These are phyloP conservation scores for Trichoderma harzianum DNA, from an alignment of 2,329 filamentous ascomycete species.

Conservation along the genomic window DNA sequence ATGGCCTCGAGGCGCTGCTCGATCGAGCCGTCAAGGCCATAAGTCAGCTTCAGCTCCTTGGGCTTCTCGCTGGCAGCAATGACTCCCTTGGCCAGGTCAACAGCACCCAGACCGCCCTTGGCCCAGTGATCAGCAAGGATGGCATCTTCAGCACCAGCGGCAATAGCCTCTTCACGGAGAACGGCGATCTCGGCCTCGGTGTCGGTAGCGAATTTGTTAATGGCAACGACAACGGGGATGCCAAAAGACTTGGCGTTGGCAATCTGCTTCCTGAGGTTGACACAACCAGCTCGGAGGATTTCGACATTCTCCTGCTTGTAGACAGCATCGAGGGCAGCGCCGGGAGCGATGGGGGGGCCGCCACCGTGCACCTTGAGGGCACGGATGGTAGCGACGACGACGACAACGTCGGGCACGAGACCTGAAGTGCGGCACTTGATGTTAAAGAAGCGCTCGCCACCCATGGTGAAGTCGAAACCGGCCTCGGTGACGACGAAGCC, in stretches of 20 bases:
- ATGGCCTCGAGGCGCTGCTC: conserved; percentile 90
- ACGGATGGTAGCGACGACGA: conserved; percentile 92
- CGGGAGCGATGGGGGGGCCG: conserved; percentile 87
- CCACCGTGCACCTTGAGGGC: conserved; percentile 97
- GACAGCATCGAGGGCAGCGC: conserved; percentile 77
- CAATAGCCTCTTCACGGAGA: conserved; percentile 84
- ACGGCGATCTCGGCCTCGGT: conserved; percentile 88
- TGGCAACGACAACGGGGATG: conserved; percentile 90
- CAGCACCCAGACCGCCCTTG: conserved; percentile 83
- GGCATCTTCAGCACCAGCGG: conserved; percentile 89
- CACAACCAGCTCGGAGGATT: conserved; percentile 80
- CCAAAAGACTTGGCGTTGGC: conserved; percentile 85
- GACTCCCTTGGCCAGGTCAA: conserved; percentile 84
- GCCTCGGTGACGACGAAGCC: conserved; percentile 96
- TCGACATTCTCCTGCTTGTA: conserved; percentile 95
- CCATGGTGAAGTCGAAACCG: conserved; percentile 99
- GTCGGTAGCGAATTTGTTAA: conserved; percentile 95
- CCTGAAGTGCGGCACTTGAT: conserved; percentile 98
- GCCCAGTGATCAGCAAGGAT: conserved; percentile 96
- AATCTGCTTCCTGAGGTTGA: conserved; percentile 96
- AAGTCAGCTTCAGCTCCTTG: conserved; percentile 85
- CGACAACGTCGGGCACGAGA: conserved; percentile 86
- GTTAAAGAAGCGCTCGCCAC: conserved; percentile 99
- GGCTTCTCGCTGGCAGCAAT: conserved; percentile 78
- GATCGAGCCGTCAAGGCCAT: conserved; percentile 72